A percentile compares a stretch with the other conserved stretches of the same genome.
These are phyloP conservation scores for Dissophora globulifera DNA, from an alignment of 192 early-diverging fungal genomes.

Conservation along the genomic window DNA sequence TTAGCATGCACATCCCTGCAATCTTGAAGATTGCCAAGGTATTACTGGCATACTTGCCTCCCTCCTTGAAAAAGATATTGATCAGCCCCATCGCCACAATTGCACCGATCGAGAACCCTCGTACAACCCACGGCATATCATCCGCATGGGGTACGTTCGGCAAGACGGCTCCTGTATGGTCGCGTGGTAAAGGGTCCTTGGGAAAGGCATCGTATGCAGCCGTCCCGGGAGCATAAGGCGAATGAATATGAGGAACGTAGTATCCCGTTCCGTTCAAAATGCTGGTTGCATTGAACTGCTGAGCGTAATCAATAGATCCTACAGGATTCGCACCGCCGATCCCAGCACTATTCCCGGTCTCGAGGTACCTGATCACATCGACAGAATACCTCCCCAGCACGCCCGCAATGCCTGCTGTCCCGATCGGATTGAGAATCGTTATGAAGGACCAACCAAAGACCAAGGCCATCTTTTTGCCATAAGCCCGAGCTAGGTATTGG, in stretches of 20 bases:
- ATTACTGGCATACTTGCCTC: slow-evolving; percentile 53
- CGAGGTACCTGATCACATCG: slow-evolving; percentile 39
- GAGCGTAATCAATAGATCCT: neutral
- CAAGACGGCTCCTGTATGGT: neutral
- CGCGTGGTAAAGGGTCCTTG: neutral
- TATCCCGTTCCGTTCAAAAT: slow-evolving; percentile 6
- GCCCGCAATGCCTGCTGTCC: slow-evolving; percentile 59
- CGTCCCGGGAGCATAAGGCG: slow-evolving; percentile 24
- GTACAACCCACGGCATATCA: slow-evolving; percentile 23
- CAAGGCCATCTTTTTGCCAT: slow-evolving; percentile 66
- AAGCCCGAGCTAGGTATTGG: slow-evolving; percentile 65
- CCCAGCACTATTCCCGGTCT: slow-evolving; percentile 23
- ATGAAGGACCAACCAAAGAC: slow-evolving; percentile 67
- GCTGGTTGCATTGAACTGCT: neutral
- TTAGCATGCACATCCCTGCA: slow-evolving; percentile 42
- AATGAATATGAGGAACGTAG: slow-evolving; percentile 1
- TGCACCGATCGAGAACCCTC: slow-evolving; percentile 28
- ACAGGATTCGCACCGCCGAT: slow-evolving; percentile 3
- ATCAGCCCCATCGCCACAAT: slow-evolving; percentile 45
- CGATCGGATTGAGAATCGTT: slow-evolving; percentile 61
- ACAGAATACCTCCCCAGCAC: slow-evolving; percentile 43
- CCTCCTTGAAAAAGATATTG: slow-evolving; percentile 56
- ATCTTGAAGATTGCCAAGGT: slow-evolving; percentile 47
- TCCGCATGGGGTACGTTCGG: slow-evolving; percentile 5
- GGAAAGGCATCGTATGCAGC: slow-evolving; percentile 18